Percentiles rank a stretch among this genome's conserved stretches.
Evolutionary conservation across 345 rosid genomes (phyloP).

Genomic region (Aegle marmelos): DNA sequence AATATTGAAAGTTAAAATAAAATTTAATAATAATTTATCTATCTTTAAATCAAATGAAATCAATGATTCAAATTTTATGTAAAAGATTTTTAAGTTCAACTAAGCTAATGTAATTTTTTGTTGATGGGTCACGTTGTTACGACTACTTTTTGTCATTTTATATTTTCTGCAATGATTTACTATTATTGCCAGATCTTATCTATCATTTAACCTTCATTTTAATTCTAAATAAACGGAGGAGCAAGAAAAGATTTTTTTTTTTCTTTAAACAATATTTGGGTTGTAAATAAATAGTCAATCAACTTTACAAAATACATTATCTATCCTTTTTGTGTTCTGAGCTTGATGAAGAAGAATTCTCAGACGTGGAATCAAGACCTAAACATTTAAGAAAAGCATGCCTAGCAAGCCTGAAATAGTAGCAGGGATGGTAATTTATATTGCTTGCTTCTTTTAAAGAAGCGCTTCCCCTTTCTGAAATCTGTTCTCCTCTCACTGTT

Average conservation of each 20-base stretch:
- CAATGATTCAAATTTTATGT: too few species aligned
- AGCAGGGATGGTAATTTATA: slow-evolving; percentile 37
- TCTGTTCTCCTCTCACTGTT: slow-evolving; percentile 16
- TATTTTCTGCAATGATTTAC: too few species aligned
- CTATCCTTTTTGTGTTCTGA: slow-evolving; percentile 20
- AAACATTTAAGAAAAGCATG: slow-evolving; percentile 48
- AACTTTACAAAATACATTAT: slow-evolving; percentile 4
- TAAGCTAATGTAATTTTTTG: too few species aligned
- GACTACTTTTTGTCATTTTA: too few species aligned
- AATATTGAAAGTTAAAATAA: too few species aligned
- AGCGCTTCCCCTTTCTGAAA: slow-evolving; percentile 4
- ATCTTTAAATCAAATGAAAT: too few species aligned
- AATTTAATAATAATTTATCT: too few species aligned
- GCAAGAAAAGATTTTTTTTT: not conserved
- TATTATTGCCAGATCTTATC: too few species aligned
- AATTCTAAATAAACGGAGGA: too few species aligned
- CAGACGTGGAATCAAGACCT: slow-evolving; percentile 27
- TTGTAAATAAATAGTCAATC: not conserved
- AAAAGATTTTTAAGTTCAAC: too few species aligned
- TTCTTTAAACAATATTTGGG: not conserved
- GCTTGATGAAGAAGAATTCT: slow-evolving; percentile 14
- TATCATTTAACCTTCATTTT: too few species aligned
- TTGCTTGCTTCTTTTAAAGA: not conserved
- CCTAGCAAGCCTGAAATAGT: slow-evolving; percentile 43
- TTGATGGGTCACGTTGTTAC: too few species aligned